Evolutionary conservation across 805 yeast genomes (phyloP), one percentile per base, ranked within the genome.

Genomic region (Starmerella lactis-condensi): DNA sequence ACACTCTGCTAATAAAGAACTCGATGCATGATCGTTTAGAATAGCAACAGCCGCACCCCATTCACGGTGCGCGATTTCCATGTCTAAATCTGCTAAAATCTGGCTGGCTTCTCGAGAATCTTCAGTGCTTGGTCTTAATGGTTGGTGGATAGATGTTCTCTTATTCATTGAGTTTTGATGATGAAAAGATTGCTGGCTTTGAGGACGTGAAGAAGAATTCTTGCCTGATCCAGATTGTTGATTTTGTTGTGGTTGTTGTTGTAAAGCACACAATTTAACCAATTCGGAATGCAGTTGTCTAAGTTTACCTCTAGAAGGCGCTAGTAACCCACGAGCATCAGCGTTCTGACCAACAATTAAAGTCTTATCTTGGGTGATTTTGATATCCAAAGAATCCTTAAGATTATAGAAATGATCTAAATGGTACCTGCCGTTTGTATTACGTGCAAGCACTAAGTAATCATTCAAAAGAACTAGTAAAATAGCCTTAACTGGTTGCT

Each of bases 401-500:
- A 82, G 53, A 3, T 83, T 75, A 75, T 83, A 73, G 52, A 85
- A 76, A 42, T 75, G 75, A 21, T 70, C 71, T 1, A 91, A 85
- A 23, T 70, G 67, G 17, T 73, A 60, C 26, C 61, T 55, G 34
- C 57, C 55, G 19, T 48, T 38, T 46, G 67, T 69, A 37, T 70
- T 65, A 1, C 77, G 62, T 0, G 94, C 93, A 23, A 83, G 60
- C 34, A 83, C 53, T 1, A 82, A 50, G 44, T 72, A 62, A 51
- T 83, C 95, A 47, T 75, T 82, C 42, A 83, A 58, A 6, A 83
- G 52, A 44, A 77, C 76, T 28, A 83, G 51, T 45, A 76, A 91
- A 4, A 75, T 71, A 2, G 79, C 72, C 41, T 75, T 72, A 21
- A 73, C 60, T 1, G 82, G 73, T 49, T 78, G 78, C 67, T 79